Percentiles rank a stretch among this genome's conserved stretches.
phyloP scores from a whole-genome alignment of 2,329 filamentous ascomycete genomes.

The Sclerotinia spermophila region DNA sequence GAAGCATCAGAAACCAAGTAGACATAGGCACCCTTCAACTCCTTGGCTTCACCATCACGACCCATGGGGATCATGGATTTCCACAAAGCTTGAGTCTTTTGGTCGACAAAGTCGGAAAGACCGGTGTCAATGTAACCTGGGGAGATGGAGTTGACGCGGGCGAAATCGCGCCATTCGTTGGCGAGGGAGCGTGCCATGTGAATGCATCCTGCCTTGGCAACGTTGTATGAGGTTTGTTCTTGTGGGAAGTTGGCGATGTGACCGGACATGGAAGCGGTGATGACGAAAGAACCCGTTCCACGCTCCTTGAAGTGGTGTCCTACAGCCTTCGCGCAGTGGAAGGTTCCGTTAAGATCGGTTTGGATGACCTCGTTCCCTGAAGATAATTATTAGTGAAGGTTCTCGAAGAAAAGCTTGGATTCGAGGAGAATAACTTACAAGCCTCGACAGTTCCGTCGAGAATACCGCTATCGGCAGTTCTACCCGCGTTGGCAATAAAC shows the following conservation, averaged over 20 bases:
- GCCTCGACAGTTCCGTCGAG: slow-evolving; percentile 64
- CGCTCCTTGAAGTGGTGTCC: slow-evolving; percentile 65
- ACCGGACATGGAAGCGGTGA: slow-evolving; percentile 61
- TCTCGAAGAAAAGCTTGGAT: not conserved
- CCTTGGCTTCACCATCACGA: slow-evolving; percentile 57
- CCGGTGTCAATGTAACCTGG: slow-evolving; percentile 68
- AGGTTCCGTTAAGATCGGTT: slow-evolving; percentile 63
- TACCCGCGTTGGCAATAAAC: slow-evolving; percentile 68
- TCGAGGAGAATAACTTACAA: slow-evolving; percentile 41
- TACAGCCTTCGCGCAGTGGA: slow-evolving; percentile 65
- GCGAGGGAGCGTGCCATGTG: slow-evolving; percentile 61
- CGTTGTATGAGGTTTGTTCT: slow-evolving; percentile 63
- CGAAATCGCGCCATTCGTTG: slow-evolving; percentile 68
- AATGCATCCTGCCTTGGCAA: slow-evolving; percentile 64
- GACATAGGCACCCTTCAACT: slow-evolving; percentile 57
- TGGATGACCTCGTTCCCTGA: slow-evolving; percentile 54
- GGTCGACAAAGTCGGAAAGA: slow-evolving; percentile 57
- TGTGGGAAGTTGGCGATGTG: slow-evolving; percentile 56
- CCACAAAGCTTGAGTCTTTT: slow-evolving; percentile 56
- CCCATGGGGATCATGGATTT: slow-evolving; percentile 57
- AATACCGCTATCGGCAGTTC: slow-evolving; percentile 65
- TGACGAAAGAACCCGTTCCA: slow-evolving; percentile 60
- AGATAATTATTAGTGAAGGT: not conserved
- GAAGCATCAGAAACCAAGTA: slow-evolving; percentile 46
- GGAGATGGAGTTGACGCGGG: slow-evolving; percentile 64